Conservation (phyloP, 1,284 basidiomycete genomes). For the Gymnopus androsaceus region DNA sequence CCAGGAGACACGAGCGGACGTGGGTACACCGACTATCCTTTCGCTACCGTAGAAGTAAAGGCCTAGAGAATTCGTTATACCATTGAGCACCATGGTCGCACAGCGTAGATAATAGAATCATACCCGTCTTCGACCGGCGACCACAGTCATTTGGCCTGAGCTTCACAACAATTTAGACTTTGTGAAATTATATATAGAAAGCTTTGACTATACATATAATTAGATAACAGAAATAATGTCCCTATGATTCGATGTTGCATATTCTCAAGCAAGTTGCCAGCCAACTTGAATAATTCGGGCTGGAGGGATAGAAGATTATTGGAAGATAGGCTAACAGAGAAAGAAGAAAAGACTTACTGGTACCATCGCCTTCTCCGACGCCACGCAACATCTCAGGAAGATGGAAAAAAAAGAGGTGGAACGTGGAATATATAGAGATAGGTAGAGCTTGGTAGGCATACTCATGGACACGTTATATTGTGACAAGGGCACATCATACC, state of each 20-base stretch:
- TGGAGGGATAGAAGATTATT: conserved; percentile 20
- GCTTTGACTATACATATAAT: too few species aligned
- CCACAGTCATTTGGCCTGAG: too few species aligned
- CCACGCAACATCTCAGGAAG: conserved; percentile 81
- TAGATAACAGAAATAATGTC: too few species aligned
- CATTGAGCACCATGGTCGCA: too few species aligned
- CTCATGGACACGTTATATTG: conserved; percentile 47
- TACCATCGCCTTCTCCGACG: conserved; percentile 71
- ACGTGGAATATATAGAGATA: conserved; percentile 63
- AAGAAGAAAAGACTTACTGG: conserved; percentile 45
- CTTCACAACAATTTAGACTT: too few species aligned
- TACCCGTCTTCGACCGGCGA: too few species aligned
- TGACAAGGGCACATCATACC: conserved; percentile 40
- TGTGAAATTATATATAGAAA: too few species aligned
- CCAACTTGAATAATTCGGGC: conserved; percentile 51
- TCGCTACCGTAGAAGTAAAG: too few species aligned
- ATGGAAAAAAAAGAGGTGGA: conserved; percentile 71
- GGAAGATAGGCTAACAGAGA: not conserved
- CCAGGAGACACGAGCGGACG: too few species aligned
- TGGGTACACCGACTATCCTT: too few species aligned
- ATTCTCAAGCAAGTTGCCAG: conserved; percentile 34
- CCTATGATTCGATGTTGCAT: not conserved
- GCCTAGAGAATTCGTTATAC: too few species aligned
- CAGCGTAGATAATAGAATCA: too few species aligned
- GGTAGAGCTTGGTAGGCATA: conserved; percentile 52